A percentile compares a stretch with the other conserved stretches of the same genome.
Conservation (phyloP, 2,329 filamentous ascomycete species). For the Pseudogymnoascus sp. region DNA sequence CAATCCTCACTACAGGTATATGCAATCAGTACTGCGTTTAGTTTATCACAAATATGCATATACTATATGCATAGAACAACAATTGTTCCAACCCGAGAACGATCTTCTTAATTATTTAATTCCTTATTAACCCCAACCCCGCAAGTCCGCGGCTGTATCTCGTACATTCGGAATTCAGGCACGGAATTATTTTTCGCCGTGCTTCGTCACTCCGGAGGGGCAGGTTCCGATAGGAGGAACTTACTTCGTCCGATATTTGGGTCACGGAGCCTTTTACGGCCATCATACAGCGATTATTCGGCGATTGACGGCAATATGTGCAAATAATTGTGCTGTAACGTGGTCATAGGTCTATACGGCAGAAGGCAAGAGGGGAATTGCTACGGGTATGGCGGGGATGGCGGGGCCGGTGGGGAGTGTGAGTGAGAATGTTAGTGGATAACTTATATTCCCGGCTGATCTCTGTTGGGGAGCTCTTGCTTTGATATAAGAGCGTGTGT, state of each 20-base stretch:
- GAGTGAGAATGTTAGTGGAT: constrained; percentile 6
- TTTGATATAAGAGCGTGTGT: constrained; percentile 11
- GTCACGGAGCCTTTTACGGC: constrained; percentile 5
- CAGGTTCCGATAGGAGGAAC: neutral
- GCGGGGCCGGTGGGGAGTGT: constrained; percentile 8
- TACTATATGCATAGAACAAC: constrained; percentile 7
- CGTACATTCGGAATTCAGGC: neutral
- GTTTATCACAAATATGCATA: neutral
- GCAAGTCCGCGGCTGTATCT: neutral
- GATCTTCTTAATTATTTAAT: neutral
- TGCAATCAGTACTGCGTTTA: neutral
- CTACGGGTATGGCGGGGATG: neutral
- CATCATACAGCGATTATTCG: neutral
- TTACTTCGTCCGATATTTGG: constrained; percentile 10
- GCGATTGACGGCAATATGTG: neutral
- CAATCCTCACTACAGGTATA: neutral
- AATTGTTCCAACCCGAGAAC: neutral
- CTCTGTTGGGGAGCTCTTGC: neutral
- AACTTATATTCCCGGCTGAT: constrained; percentile 4
- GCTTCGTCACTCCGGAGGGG: constrained; percentile 6
- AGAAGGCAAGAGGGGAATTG: neutral
- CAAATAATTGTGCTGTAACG: constrained; percentile 5
- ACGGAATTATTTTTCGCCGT: constrained; percentile 8
- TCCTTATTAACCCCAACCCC: neutral
- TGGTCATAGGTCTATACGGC: neutral